Evolutionary conservation across 495 filamentous ascomycete species (phyloP).

Genomic region (Copromyces sp.): DNA sequence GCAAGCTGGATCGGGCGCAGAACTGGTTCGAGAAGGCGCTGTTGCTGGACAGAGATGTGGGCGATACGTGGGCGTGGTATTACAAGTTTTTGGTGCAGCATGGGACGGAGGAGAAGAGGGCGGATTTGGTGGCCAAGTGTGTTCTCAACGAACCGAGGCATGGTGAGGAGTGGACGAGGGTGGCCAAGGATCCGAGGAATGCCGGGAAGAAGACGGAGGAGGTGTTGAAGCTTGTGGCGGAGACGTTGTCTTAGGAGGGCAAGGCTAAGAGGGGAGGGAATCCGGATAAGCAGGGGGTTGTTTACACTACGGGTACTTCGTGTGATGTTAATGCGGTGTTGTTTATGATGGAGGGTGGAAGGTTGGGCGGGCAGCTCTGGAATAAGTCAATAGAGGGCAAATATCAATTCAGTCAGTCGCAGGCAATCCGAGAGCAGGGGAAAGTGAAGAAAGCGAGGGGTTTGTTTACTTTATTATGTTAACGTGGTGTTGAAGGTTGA

Average conservation of each 20-base stretch:
- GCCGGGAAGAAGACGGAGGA: constrained; percentile 65
- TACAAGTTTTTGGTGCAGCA: constrained; percentile 86
- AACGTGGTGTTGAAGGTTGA: not conserved
- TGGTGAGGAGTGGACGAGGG: constrained; percentile 82
- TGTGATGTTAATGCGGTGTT: not conserved
- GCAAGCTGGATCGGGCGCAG: constrained; percentile 80
- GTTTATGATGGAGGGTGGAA: too few relatives aligned
- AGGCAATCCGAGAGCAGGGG: too few relatives aligned
- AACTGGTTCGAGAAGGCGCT: constrained; percentile 97
- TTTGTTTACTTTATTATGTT: too few relatives aligned
- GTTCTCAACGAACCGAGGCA: constrained; percentile 72
- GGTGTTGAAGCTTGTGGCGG: constrained; percentile 65
- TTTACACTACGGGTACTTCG: not conserved
- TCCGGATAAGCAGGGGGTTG: not conserved
- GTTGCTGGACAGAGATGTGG: constrained; percentile 69
- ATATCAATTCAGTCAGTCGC: too few relatives aligned
- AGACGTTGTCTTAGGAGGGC: constrained; percentile 12
- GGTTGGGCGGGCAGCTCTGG: too few relatives aligned
- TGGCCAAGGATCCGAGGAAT: constrained; percentile 79
- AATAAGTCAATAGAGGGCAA: too few relatives aligned
- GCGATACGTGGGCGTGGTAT: constrained; percentile 98
- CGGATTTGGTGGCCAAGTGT: constrained; percentile 68
- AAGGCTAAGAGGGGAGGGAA: too few relatives aligned
- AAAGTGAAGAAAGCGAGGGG: too few relatives aligned
- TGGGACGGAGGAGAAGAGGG: constrained; percentile 84